These are phyloP conservation scores for Solanum pimpinellifolium DNA, from an alignment of 257 asterid genomes.

Conservation along the genomic window DNA sequence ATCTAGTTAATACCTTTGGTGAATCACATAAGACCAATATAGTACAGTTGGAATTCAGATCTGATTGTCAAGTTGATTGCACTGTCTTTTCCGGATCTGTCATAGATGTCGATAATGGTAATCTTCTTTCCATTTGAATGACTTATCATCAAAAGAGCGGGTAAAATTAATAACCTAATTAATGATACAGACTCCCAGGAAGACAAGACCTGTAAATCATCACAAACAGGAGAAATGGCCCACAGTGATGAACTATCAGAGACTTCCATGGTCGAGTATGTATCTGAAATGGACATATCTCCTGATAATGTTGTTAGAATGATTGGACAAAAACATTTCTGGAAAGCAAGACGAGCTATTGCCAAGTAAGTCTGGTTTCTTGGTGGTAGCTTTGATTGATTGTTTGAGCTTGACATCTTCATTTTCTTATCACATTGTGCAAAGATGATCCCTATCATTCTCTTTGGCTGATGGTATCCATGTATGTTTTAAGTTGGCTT, in stretches of 20 bases:
- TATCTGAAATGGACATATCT: slow-evolving; percentile 35
- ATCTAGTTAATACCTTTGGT: slow-evolving; percentile 4
- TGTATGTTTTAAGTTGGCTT: not conserved
- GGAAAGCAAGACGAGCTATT: slow-evolving; percentile 88
- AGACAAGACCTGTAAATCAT: slow-evolving; percentile 27
- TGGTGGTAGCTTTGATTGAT: not conserved
- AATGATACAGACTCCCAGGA: slow-evolving; percentile 26
- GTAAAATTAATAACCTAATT: slow-evolving; percentile 9
- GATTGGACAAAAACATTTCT: slow-evolving; percentile 73
- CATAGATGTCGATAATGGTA: slow-evolving; percentile 7
- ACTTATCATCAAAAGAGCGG: slow-evolving; percentile 9
- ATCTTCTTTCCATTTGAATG: slow-evolving; percentile 11
- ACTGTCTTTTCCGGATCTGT: slow-evolving; percentile 1
- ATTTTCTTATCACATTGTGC: not conserved
- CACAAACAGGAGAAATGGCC: slow-evolving; percentile 25
- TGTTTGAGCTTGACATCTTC: not conserved
- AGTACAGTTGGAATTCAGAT: slow-evolving; percentile 11
- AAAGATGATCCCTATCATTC: not conserved
- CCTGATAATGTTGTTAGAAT: slow-evolving; percentile 78
- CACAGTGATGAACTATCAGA: slow-evolving; percentile 47
- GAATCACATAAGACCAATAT: slow-evolving; percentile 12
- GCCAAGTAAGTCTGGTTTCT: slow-evolving; percentile 42
- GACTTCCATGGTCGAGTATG: slow-evolving; percentile 56
- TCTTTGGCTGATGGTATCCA: not conserved
- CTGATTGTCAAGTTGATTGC: slow-evolving; percentile 11